Base-by-base conservation (phyloP, 805 yeast genomes). In the Saccharomycopsis olivae region DNA sequence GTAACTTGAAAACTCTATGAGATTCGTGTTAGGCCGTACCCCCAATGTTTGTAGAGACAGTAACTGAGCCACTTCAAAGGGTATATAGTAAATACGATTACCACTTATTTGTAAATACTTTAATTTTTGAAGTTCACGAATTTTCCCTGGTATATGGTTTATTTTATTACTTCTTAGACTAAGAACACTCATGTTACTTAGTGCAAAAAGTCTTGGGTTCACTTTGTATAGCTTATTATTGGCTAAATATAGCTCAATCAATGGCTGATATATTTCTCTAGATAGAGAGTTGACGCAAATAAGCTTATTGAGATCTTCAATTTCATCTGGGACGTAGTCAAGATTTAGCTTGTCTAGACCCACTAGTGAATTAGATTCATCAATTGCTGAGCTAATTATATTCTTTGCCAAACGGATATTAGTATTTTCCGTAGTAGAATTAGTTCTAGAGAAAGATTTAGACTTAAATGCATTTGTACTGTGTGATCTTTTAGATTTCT, bases 291-390 rank as follows among this genome's bases (percentile, higher is more conserved):
- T 33, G 9, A 43, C 30, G 20, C 43, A 38, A 5, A 46, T 43
- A 20, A 46, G 29, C 21, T 46, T 40, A 21, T 40, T 46, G 35
- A 46, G 27, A 38, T 46, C 49, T 24, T 40, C 45, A 30, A 46
- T 42, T 18, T 44, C 49, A 35, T 46, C 47, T 14, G 47, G 47
- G 16, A 46, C 31, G 10, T 16, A 29, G 4, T 15, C 15, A 21
- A 46, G 29, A 15, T 38, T 31, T 28, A 43, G 20, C 8, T 32
- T 34, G n/a, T 44, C 47, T n/a, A 46, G 24, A 19, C 37, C 40
- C n/a, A 46, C 27, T 10, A 28, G 28, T 10, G 47, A 29, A 21
- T 27, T 36, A 6, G 36, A 37, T n/a, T 46, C 45, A 30, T 46
- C 47, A 29, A 46, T 37, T 13, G 47, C 45, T 8, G 31, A n/a